These are phyloP conservation scores for Lagerstroemia speciosa DNA, from an alignment of 345 rosid genomes.

Conservation along the genomic window DNA sequence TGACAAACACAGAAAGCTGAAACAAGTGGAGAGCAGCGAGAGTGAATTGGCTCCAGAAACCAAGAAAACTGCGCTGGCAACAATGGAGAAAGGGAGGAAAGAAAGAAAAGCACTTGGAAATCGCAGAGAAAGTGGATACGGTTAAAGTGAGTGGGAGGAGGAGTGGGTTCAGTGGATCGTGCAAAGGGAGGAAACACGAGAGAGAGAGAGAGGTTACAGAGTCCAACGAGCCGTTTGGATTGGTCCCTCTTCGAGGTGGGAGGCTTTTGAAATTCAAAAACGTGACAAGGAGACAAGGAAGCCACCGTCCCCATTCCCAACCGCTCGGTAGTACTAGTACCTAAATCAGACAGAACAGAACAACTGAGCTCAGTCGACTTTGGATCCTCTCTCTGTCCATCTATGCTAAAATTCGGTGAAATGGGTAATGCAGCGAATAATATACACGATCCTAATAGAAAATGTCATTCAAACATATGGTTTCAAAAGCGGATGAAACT, in stretches of 20 bases:
- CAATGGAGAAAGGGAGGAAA: not conserved
- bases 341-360: not conserved
- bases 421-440: too few species aligned
- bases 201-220: slow-evolving; percentile 1
- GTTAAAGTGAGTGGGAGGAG: not conserved
- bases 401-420: not conserved
- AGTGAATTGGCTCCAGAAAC: not conserved
- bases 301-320: slow-evolving; percentile 4
- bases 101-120: not conserved
- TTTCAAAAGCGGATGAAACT: too few species aligned
- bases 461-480: too few species aligned
- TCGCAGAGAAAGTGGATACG: not conserved
- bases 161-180: slow-evolving; percentile 4
- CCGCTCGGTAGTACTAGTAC: not conserved
- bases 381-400: not conserved
- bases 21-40: not conserved
- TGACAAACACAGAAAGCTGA: not conserved
- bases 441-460: too few species aligned
- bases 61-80: not conserved
- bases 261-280: slow-evolving; percentile 18
- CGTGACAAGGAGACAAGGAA: slow-evolving; percentile 4
- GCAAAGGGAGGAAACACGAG: slow-evolving; percentile 4
- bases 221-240: slow-evolving; percentile 9
- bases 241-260: not conserved
- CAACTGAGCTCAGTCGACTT: not conserved